Conservation (phyloP, 2,329 filamentous ascomycete genomes). For the Alternaria gansuensis region DNA sequence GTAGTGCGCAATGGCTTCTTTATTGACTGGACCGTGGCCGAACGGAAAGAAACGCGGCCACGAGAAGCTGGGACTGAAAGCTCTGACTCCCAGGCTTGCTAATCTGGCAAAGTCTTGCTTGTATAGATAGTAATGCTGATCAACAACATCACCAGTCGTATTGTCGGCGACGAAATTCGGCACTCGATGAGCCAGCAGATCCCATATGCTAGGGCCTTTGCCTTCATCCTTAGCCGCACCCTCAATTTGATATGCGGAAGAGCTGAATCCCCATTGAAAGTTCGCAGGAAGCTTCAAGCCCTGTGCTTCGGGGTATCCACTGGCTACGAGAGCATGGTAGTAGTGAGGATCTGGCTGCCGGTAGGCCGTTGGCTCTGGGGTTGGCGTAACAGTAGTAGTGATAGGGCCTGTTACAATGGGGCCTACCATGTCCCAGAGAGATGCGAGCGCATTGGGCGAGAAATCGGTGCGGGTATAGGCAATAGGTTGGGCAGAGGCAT, state of each 20-base stretch:
- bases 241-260: conserved; percentile 55
- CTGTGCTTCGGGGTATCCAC: conserved; percentile 44
- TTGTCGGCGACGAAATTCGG: conserved; percentile 54
- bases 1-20: conserved; percentile 50
- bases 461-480: conserved; percentile 57
- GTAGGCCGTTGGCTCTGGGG: conserved; percentile 54
- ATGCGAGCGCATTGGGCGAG: conserved; percentile 58
- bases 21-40: conserved; percentile 50
- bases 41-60: conserved; percentile 54
- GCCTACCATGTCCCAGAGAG: conserved; percentile 58
- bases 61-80: conserved; percentile 51
- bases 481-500: conserved; percentile 56
- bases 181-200: conserved; percentile 55
- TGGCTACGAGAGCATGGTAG: conserved; percentile 57
- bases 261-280: conserved; percentile 57
- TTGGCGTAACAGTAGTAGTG: conserved; percentile 56
- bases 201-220: conserved; percentile 57
- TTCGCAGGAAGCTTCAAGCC: conserved; percentile 53
- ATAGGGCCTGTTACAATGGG: conserved; percentile 55
- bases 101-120: conserved; percentile 56
- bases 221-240: conserved; percentile 57
- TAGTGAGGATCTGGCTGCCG: conserved; percentile 48
- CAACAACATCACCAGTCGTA: conserved; percentile 54
- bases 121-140: conserved; percentile 56
- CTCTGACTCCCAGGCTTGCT: conserved; percentile 40